Evolutionary conservation across 345 rosid species (phyloP).

Genomic region (Geranium brycei): DNA sequence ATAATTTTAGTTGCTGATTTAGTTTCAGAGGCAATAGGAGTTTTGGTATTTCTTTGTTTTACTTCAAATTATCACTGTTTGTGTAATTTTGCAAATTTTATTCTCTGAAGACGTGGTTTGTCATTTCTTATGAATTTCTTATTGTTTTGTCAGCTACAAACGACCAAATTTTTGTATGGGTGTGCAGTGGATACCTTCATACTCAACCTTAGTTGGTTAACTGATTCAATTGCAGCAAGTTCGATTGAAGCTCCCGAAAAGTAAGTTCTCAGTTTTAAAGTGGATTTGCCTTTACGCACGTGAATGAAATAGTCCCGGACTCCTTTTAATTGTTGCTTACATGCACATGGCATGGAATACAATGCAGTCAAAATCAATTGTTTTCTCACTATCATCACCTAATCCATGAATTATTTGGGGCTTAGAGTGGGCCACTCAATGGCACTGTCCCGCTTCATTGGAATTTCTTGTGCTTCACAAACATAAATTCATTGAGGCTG

Average conservation of each 20-base stretch:
- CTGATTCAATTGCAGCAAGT: conserved; percentile 44
- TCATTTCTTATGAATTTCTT: background rate
- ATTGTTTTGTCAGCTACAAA: conserved; percentile 32
- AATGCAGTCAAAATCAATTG: background rate
- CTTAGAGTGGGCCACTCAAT: too few species aligned
- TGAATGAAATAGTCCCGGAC: background rate
- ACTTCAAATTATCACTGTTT: background rate
- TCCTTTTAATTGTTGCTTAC: background rate
- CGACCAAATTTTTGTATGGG: conserved; percentile 47
- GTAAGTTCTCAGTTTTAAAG: conserved; percentile 19
- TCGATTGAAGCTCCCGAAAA: conserved; percentile 27
- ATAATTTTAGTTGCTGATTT: background rate
- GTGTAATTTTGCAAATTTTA: background rate
- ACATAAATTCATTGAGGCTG: too few species aligned
- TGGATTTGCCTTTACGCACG: background rate
- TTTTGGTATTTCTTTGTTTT: background rate
- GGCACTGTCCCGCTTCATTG: too few species aligned
- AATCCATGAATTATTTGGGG: too few species aligned
- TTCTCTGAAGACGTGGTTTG: background rate
- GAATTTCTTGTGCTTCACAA: too few species aligned
- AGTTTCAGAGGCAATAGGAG: background rate
- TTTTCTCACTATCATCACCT: background rate
- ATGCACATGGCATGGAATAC: background rate
- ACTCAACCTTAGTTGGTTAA: conserved; percentile 37
- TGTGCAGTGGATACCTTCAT: conserved; percentile 41